Conservation (phyloP, 1,139 yeast species). For the Arxiozyma heterogenica region DNA sequence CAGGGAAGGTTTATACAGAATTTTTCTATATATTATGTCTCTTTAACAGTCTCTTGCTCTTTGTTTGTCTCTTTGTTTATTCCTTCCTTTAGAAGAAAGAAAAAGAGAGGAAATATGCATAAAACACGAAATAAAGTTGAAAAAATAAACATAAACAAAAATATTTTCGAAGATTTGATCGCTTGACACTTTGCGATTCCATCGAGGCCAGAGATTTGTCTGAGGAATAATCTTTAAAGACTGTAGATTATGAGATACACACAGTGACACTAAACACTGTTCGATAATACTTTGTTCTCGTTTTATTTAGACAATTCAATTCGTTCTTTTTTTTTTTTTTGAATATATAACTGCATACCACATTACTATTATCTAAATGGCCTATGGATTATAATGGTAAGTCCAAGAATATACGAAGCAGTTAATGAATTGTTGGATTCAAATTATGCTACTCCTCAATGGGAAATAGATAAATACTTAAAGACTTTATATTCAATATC, state of each 20-base stretch:
- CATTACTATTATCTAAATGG: not conserved
- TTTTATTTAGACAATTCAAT: too few species aligned
- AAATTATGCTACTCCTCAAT: conserved; percentile 4
- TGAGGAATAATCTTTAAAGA: too few species aligned
- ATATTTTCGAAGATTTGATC: not conserved
- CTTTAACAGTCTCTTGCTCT: not conserved
- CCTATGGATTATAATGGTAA: not conserved
- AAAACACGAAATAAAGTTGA: not conserved
- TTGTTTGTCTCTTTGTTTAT: not conserved
- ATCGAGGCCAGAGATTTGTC: not conserved
- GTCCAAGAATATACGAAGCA: conserved; percentile 3
- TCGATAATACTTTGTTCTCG: too few species aligned
- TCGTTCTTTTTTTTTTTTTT: too few species aligned
- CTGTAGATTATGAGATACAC: too few species aligned
- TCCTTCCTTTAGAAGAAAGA: not conserved
- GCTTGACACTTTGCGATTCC: not conserved
- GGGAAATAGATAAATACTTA: conserved; percentile 10
- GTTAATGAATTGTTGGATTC: conserved; percentile 4
- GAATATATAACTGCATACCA: not conserved
- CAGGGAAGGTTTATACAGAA: too few species aligned
- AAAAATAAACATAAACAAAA: too few species aligned
- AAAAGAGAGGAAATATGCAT: not conserved
- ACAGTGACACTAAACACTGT: too few species aligned
- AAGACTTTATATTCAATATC: conserved; percentile 12
- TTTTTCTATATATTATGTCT: too few species aligned